Conservation (phyloP, 441 rosid species). For the Croton laevigatus region DNA sequence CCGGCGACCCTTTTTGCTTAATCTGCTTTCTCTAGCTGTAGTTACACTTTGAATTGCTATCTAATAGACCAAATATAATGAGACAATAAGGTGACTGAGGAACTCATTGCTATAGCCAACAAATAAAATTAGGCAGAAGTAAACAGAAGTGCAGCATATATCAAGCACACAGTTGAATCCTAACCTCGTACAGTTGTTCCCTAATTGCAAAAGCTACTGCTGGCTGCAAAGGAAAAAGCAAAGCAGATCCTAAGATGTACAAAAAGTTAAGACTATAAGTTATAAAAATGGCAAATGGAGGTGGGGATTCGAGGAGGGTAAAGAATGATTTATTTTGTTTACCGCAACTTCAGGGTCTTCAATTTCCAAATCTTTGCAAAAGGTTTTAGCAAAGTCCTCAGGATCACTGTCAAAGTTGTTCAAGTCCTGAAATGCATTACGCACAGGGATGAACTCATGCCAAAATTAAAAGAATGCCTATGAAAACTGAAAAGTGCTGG, state of each 20-base stretch:
- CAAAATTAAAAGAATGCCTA: background rate
- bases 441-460: background rate
- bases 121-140: background rate
- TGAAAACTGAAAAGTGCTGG: background rate
- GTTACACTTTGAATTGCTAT: constrained; percentile 81
- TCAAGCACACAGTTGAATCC: background rate
- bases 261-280: background rate
- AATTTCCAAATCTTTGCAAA: constrained; percentile 78
- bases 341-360: constrained; percentile 95
- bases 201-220: constrained; percentile 91
- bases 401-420: constrained; percentile 93
- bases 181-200: constrained; percentile 91
- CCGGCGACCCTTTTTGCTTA: constrained; percentile 84
- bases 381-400: constrained; percentile 81
- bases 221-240: constrained; percentile 46
- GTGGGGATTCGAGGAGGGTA: background rate
- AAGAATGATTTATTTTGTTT: constrained; percentile 27
- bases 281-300: background rate
- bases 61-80: constrained; percentile 37
- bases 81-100: constrained; percentile 1
- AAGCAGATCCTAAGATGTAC: background rate
- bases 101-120: background rate
- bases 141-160: background rate
- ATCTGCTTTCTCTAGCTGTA: constrained; percentile 80
- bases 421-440: constrained; percentile 53